Evolutionary conservation across 129 eudicot genomes (phyloP), one percentile per base, ranked within the genome.

Genomic region (Chrysanthemum makinoi): DNA sequence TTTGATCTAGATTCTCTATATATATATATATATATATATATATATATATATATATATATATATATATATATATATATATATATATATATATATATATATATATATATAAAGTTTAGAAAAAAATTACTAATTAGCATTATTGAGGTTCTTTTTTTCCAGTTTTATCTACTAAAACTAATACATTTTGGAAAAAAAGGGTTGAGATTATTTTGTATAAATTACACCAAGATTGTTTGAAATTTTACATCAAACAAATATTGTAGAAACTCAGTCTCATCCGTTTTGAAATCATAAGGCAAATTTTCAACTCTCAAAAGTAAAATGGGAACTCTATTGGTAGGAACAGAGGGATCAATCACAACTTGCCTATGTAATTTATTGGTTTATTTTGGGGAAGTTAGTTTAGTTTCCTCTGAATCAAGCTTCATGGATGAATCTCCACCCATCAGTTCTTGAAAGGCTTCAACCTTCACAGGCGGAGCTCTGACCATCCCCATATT

Each of bases 381-480:
- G 67, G 20, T 47, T 84, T 84, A 81, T 19, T 81, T 74, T 15
- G 88, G 99, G 74, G 99, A 90, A 61, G 86, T 82, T 57, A 89
- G 77, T 81, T 89, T 93, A 82, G 79, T 82, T 75, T 94, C 98
- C 22, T 89, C 97, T 8, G 90, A 71, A 69, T 86, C 96, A 79
- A 80, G 99, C 83, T 94, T 94, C 76, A 86, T 51, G 49, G 96
- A 82, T 44, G 97, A 68, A 90, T 94, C 99, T 61, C 99, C 96
- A 46, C 97, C 99, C 99, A 94, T 89, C 83, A 94, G 81, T 75
- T 94, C 97, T 66, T 86, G 90, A 77, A 94, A 94, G 11, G 93
- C 99, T 88, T 94, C 99, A 10, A 94, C 99, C 73, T 94, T 94
- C 61, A 94, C 94, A 7, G 99, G 99, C 10, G 86, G 99, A 71